phyloP scores from a whole-genome alignment of 139 green algal genomes.

The Picochlorum costavermella region DNA sequence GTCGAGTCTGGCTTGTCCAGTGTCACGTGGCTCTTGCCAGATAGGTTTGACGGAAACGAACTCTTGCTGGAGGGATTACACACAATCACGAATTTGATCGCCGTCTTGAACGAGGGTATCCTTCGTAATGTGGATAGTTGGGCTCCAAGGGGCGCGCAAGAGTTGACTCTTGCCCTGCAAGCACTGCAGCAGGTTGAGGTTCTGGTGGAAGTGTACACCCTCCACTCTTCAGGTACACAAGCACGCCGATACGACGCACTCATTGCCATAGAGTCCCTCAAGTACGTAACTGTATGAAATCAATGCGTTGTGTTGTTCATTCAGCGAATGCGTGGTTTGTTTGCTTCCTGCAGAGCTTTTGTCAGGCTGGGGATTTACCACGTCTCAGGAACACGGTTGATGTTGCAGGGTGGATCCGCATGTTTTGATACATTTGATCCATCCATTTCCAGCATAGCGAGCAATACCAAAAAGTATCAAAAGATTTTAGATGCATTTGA shows the following conservation, averaged over 20 bases:
- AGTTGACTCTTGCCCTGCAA: conserved; percentile 22
- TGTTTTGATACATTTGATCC: too few relatives aligned
- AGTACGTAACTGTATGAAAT: conserved; percentile 17
- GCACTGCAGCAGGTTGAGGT: conserved; percentile 40
- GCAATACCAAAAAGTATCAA: too few relatives aligned
- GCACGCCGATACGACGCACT: conserved; percentile 23
- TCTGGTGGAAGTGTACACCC: conserved; percentile 35
- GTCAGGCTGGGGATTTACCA: too few relatives aligned
- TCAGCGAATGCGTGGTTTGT: too few relatives aligned
- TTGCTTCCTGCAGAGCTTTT: too few relatives aligned
- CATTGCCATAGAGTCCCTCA: conserved; percentile 23
- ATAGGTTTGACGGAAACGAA: conserved; percentile 40
- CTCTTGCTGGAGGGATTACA: conserved; percentile 33
- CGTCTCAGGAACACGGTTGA: too few relatives aligned
- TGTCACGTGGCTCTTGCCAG: conserved; percentile 44
- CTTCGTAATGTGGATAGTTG: conserved; percentile 1
- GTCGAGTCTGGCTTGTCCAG: conserved; percentile 24
- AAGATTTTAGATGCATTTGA: too few relatives aligned
- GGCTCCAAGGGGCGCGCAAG: background rate
- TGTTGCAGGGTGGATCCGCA: too few relatives aligned
- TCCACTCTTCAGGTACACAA: conserved; percentile 2
- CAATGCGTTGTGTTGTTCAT: too few relatives aligned
- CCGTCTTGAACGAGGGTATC: conserved; percentile 34
- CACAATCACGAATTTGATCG: conserved; percentile 29
- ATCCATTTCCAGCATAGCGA: too few relatives aligned